phyloP scores from a whole-genome alignment of 352 stramenopile genomes.

The Globisporangium viniferum region DNA sequence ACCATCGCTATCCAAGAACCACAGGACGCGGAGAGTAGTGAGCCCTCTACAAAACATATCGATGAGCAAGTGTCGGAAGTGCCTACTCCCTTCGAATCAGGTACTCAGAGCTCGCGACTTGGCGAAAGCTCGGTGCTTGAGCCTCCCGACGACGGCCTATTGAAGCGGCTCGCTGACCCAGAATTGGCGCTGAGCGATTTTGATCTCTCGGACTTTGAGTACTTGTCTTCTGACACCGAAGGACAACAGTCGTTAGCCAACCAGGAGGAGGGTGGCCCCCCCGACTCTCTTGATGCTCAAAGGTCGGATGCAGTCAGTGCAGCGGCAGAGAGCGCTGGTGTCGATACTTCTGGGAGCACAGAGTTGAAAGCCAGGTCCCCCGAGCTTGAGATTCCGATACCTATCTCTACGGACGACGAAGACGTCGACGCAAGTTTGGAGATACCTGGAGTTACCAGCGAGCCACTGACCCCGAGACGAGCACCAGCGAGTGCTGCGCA shows the following conservation, averaged over 20 bases:
- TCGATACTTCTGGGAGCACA: background rate
- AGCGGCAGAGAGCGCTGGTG: background rate
- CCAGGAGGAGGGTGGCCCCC: background rate
- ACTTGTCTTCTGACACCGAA: background rate
- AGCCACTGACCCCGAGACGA: background rate
- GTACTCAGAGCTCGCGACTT: background rate
- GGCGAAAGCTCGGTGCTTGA: background rate
- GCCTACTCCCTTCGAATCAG: background rate
- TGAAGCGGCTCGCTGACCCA: background rate
- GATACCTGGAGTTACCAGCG: background rate
- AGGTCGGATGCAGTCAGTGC: background rate
- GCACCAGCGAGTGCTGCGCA: background rate
- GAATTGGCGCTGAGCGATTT: background rate
- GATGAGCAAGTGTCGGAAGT: background rate
- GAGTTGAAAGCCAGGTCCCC: background rate
- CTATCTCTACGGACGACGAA: background rate
- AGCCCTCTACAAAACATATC: background rate
- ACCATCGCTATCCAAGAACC: background rate
- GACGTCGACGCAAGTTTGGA: background rate
- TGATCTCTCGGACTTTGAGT: constrained; percentile 5
- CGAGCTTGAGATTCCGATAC: background rate
- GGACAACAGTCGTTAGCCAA: background rate
- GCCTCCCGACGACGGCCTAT: no score
- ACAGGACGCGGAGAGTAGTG: background rate
- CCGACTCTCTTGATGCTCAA: background rate